These are phyloP conservation scores for Suhomyces choctaworum DNA, from an alignment of 1,139 yeast species.

Conservation along the genomic window DNA sequence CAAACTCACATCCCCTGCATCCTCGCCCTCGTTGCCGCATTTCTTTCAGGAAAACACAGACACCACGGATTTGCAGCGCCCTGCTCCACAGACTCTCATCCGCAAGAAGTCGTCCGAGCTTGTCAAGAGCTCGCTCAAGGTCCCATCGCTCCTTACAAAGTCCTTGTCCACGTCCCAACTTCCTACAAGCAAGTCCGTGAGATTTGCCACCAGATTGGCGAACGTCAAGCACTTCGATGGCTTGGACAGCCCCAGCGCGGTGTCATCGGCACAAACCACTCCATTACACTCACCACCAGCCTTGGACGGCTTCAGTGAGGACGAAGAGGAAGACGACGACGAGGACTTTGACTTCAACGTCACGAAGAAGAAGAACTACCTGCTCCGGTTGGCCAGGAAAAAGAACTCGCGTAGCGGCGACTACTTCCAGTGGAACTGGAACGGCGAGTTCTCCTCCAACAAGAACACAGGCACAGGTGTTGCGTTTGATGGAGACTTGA, in stretches of 20 bases:
- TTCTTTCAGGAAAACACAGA: conserved; percentile 6
- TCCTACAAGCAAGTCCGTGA: conserved; percentile 30
- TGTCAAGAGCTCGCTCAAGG: conserved; percentile 41
- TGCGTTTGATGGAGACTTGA: conserved; percentile 13
- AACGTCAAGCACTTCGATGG: conserved; percentile 46
- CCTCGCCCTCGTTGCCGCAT: conserved; percentile 13
- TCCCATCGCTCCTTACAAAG: conserved; percentile 25
- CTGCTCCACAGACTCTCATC: conserved; percentile 22
- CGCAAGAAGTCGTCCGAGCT: conserved; percentile 43
- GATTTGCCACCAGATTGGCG: conserved; percentile 39
- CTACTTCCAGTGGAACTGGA: conserved; percentile 20
- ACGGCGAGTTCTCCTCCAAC: conserved; percentile 10
- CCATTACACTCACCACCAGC: conserved; percentile 36
- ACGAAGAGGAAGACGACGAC: conserved; percentile 20
- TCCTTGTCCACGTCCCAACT: conserved; percentile 30
- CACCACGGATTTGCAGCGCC: not conserved
- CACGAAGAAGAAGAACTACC: not conserved
- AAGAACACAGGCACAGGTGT: not conserved
- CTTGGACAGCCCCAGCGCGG: conserved; percentile 40
- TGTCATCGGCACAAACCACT: conserved; percentile 34
- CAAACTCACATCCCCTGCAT: conserved; percentile 10
- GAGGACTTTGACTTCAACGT: conserved; percentile 12
- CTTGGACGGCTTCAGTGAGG: conserved; percentile 14
- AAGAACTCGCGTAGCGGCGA: conserved; percentile 5
- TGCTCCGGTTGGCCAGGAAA: conserved; percentile 3